These are phyloP conservation scores for Sporobolomyces pararoseus DNA, from an alignment of 768 basidiomycete genomes.

Conservation along the genomic window DNA sequence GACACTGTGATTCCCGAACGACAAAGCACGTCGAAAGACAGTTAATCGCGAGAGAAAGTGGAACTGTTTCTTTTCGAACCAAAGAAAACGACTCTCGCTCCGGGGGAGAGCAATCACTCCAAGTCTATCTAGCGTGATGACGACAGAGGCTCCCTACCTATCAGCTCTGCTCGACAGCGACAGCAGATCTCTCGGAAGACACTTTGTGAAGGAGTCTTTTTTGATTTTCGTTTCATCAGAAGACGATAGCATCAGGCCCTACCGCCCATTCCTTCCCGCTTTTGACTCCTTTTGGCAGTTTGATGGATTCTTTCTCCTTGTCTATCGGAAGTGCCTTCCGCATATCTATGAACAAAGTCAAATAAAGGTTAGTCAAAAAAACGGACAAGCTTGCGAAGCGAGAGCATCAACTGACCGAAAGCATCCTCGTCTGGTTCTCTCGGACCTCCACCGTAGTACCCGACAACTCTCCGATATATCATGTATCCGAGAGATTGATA, in stretches of 20 bases:
- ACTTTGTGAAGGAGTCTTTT: too few species aligned
- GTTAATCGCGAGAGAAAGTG: too few species aligned
- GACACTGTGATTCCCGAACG: too few species aligned
- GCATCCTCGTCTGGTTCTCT: conserved; percentile 82
- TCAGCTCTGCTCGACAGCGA: too few species aligned
- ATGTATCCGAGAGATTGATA: conserved; percentile 91
- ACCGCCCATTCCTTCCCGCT: conserved; percentile 29
- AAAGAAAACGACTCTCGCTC: too few species aligned
- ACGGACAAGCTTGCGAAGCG: background rate
- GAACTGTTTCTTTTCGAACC: too few species aligned
- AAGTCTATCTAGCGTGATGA: too few species aligned
- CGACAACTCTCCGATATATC: conserved; percentile 81
- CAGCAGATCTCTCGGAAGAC: too few species aligned
- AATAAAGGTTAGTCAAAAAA: background rate
- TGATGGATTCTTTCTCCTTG: conserved; percentile 40
- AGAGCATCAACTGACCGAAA: conserved; percentile 63
- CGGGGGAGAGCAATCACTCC: too few species aligned
- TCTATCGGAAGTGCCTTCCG: conserved; percentile 54
- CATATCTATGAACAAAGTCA: conserved; percentile 51
- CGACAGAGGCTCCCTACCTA: too few species aligned
- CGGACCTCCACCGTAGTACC: conserved; percentile 84
- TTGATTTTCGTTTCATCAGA: conserved; percentile 10
- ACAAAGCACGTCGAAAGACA: too few species aligned
- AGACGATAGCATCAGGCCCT: conserved; percentile 34
- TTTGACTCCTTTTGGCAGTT: conserved; percentile 17